A percentile compares a stretch with the other conserved stretches of the same genome.
Evolutionary conservation across 2,329 filamentous ascomycete genomes (phyloP).

Genomic region (Coccinonectria pachysandricola): DNA sequence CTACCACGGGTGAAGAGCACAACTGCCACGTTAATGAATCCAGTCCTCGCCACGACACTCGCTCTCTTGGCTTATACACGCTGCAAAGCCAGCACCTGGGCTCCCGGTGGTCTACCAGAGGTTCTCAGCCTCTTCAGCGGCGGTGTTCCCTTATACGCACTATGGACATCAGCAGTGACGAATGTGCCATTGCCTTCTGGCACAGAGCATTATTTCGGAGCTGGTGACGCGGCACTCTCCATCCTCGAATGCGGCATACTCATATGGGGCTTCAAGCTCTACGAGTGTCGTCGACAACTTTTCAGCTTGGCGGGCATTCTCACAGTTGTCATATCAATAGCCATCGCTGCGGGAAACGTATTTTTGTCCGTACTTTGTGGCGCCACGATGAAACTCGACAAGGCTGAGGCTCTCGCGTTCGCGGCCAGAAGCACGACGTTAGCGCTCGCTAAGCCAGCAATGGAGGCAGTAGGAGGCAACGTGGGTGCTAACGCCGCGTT

Average conservation of each 20-base stretch:
- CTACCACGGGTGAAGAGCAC: conserved; percentile 17
- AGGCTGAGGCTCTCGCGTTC: conserved; percentile 32
- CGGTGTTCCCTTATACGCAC: conserved; percentile 23
- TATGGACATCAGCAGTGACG: conserved; percentile 22
- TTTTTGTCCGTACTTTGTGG: conserved; percentile 30
- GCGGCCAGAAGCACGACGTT: conserved; percentile 40
- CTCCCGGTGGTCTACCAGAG: conserved; percentile 18
- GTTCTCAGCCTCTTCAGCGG: conserved; percentile 22
- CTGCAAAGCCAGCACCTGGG: conserved; percentile 25
- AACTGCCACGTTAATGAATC: conserved; percentile 33
- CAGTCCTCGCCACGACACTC: conserved; percentile 37
- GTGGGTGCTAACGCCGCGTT: conserved; percentile 37
- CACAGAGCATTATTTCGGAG: conserved; percentile 27
- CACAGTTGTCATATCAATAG: conserved; percentile 26
- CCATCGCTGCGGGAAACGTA: conserved; percentile 31
- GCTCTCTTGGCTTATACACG: conserved; percentile 33
- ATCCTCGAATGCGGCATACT: conserved; percentile 42
- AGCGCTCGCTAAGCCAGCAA: conserved; percentile 38
- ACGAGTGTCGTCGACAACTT: conserved; percentile 37
- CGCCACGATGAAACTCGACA: conserved; percentile 25
- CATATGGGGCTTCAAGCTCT: conserved; percentile 43
- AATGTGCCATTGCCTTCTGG: conserved; percentile 6
- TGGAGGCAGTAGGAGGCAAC: conserved; percentile 34
- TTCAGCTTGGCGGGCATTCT: conserved; percentile 32
- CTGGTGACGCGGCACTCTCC: conserved; percentile 37